Conservation (phyloP, 495 filamentous ascomycete genomes). For the Hypoxylon rickii region DNA sequence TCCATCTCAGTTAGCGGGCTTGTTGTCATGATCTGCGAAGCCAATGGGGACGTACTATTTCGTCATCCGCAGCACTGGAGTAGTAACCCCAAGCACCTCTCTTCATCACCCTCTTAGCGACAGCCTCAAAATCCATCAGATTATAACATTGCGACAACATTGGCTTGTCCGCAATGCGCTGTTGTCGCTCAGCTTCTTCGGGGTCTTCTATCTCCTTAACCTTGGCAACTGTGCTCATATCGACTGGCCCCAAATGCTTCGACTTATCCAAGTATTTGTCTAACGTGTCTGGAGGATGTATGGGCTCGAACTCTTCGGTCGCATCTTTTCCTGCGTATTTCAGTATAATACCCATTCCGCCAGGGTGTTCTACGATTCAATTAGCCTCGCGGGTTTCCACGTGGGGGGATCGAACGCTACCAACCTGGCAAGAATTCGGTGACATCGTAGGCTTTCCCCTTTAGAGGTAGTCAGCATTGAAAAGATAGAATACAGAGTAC, state of each 20-base stretch:
- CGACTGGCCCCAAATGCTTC: constrained; percentile 89
- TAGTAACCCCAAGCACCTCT: constrained; percentile 96
- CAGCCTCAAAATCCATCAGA: constrained; percentile 90
- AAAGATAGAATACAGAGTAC: too few relatives aligned
- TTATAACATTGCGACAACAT: constrained; percentile 90
- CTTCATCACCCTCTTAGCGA: constrained; percentile 88
- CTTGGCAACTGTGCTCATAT: constrained; percentile 81
- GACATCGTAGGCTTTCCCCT: constrained; percentile 74
- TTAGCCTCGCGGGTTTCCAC: constrained; percentile 1
- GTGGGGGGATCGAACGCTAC: neutral
- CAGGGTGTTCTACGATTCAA: constrained; percentile 66
- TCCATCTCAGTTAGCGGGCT: neutral
- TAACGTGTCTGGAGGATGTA: constrained; percentile 77
- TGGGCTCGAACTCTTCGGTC: constrained; percentile 79
- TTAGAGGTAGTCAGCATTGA: too few relatives aligned
- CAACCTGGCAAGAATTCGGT: constrained; percentile 69
- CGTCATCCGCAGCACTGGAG: constrained; percentile 92
- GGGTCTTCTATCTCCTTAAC: constrained; percentile 73
- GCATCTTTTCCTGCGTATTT: constrained; percentile 88
- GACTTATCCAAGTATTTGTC: constrained; percentile 81
- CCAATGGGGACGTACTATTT: constrained; percentile 69
- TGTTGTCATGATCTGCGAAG: neutral
- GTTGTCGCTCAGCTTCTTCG: constrained; percentile 75
- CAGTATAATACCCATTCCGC: constrained; percentile 77
- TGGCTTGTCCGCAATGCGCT: constrained; percentile 79